Evolutionary conservation across 345 rosid species (phyloP).

Genomic region (Nephelium lappaceum): DNA sequence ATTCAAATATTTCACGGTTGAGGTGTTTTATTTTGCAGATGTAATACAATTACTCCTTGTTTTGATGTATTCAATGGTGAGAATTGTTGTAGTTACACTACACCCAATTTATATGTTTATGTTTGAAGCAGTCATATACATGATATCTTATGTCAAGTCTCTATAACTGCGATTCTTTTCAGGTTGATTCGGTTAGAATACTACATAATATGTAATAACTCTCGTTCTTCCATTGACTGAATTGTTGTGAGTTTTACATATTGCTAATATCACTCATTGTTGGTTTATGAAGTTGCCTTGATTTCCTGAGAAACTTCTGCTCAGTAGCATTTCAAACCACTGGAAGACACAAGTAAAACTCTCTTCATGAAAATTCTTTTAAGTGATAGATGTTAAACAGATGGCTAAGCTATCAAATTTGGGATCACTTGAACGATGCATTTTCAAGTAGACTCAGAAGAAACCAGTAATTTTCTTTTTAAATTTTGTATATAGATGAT

Average conservation of each 20-base stretch:
- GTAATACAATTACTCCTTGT: slow-evolving; percentile 2
- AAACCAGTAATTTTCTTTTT: too few species aligned
- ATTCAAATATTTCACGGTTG: slow-evolving; percentile 22
- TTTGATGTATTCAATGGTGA: neutral
- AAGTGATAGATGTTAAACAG: too few species aligned
- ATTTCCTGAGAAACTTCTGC: neutral
- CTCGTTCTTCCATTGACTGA: neutral
- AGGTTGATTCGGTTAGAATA: neutral
- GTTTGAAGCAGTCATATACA: neutral
- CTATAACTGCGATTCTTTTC: neutral
- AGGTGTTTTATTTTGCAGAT: neutral
- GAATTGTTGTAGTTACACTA: neutral
- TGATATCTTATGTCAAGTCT: neutral
- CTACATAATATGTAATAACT: neutral
- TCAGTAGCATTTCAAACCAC: neutral
- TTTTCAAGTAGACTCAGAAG: too few species aligned
- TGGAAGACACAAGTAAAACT: too few species aligned
- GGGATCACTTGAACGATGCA: too few species aligned
- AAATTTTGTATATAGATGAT: neutral
- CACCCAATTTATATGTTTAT: neutral
- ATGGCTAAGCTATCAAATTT: too few species aligned
- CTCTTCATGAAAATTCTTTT: too few species aligned
- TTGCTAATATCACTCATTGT: neutral
- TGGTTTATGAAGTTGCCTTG: neutral
- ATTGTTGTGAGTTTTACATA: neutral